Percentiles rank a stretch among this genome's conserved stretches.
Conservation (phyloP, 352 stramenopile species). For the Peronospora destructor region DNA sequence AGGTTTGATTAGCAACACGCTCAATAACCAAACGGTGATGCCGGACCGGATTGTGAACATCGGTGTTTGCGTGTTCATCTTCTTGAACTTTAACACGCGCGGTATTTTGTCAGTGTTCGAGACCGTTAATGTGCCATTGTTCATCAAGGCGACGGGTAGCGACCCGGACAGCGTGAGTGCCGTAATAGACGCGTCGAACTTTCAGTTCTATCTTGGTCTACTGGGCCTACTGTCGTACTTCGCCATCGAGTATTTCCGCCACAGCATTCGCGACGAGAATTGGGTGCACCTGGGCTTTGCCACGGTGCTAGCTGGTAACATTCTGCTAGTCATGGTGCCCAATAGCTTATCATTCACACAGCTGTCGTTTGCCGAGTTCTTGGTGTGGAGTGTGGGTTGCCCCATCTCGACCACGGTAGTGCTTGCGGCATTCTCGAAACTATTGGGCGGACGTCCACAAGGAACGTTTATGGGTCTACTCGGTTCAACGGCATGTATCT, state of each 20-base stretch:
- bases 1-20: conserved; percentile 27
- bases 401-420: conserved; percentile 64
- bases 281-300: conserved; percentile 61
- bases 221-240: conserved; percentile 65
- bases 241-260: conserved; percentile 62
- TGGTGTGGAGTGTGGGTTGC: conserved; percentile 75
- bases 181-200: conserved; percentile 60
- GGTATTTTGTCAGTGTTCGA: conserved; percentile 76
- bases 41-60: conserved; percentile 58
- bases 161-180: conserved; percentile 38
- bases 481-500: conserved; percentile 54
- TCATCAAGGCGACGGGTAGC: conserved; percentile 49
- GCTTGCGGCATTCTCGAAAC: conserved; percentile 61
- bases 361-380: conserved; percentile 42
- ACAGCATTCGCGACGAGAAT: conserved; percentile 47
- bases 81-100: conserved; percentile 65
- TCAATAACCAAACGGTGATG: conserved; percentile 37
- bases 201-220: conserved; percentile 70
- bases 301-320: conserved; percentile 50
- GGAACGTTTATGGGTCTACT: conserved; percentile 69
- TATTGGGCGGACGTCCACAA: conserved; percentile 55
- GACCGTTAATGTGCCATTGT: conserved; percentile 73
- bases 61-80: conserved; percentile 60
- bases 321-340: conserved; percentile 40
- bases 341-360: conserved; percentile 37